These are phyloP conservation scores for Eremothecium cymbalariae DNA, from an alignment of 1,139 yeast genomes.

Conservation along the genomic window DNA sequence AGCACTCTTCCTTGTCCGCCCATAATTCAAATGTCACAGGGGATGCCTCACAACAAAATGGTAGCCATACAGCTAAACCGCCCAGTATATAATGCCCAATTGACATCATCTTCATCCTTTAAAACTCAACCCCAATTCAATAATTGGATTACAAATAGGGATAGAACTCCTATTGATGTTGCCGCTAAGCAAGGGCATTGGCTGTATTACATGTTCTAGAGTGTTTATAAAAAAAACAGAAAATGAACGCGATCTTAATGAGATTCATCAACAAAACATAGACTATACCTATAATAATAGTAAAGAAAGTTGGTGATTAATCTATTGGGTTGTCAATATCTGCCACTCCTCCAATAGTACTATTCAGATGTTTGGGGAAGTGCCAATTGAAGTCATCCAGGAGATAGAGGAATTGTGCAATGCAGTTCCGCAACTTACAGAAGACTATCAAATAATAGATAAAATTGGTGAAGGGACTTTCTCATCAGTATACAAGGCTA, in stretches of 20 bases:
- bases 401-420: slow-evolving; percentile 60
- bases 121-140: too few species aligned
- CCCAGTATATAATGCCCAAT: too few species aligned
- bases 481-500: slow-evolving; percentile 84
- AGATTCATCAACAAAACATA: too few species aligned
- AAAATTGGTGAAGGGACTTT: slow-evolving; percentile 96
- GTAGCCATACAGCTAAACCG: not conserved
- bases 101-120: too few species aligned
- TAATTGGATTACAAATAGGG: too few species aligned
- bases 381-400: slow-evolving; percentile 43
- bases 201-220: too few species aligned
- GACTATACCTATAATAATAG: too few species aligned
- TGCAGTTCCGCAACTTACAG: slow-evolving; percentile 54
- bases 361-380: slow-evolving; percentile 12
- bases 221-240: not conserved
- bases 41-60: slow-evolving; percentile 19
- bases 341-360: not conserved
- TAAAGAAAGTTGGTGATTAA: too few species aligned
- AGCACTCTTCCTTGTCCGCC: slow-evolving; percentile 75
- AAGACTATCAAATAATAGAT: slow-evolving; percentile 59
- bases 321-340: too few species aligned
- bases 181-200: too few species aligned
- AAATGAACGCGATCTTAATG: slow-evolving; percentile 1
- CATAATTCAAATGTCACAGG: slow-evolving; percentile 71
- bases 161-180: too few species aligned